Base-by-base conservation (phyloP, 345 rosid species). In the Citropsis articulata region DNA sequence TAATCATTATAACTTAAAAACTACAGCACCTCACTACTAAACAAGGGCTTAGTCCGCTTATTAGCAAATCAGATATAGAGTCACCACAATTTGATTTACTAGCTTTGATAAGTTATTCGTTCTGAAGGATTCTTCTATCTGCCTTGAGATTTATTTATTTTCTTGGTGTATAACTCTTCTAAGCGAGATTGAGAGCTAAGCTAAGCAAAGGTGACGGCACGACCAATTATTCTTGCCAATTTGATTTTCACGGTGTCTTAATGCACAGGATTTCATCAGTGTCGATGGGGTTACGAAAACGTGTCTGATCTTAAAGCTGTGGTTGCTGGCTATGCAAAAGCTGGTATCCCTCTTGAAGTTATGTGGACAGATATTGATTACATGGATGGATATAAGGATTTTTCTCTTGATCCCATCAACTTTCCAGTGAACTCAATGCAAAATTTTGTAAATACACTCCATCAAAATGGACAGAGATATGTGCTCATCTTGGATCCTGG, bases 351-450 rank as follows among this genome's bases (percentile, higher is more conserved):
- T 1, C 88, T 87, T 18, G 90, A 87, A 67, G 90, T 87, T 9
- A 87, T 87, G 71, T 87, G 88, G 90, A 82, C 86, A 0, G 90
- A 87, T 50, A 87, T 87, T 25, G 90, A 87, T 79, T 75, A 87
- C 76, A 87, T 85, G 90, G 90, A 85, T 66, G 82, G 42, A 14
- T 83, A 61, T 33, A 85, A 84, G 83, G 88, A 82, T 74, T 87
- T 87, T 76, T 83, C 90, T 38, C 87, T 87, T 38, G 84, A 87
- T 67, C 86, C 88, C 18, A 19, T 81, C 19, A 82, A 87, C 77
- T 87, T 85, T 75, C 87, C 87, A 0, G 40, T 24, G 25, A 77
- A 82, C 1, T 65, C 67, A 65, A 80, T 85, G 87, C 79, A 71
- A 42, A 50, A 28, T 7, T 79, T 88, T 30, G 79, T 88, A 5